A percentile compares a stretch with the other conserved stretches of the same genome.
Evolutionary conservation across 2,329 filamentous ascomycete species (phyloP).

Genomic region (Cercospora nicotianae): DNA sequence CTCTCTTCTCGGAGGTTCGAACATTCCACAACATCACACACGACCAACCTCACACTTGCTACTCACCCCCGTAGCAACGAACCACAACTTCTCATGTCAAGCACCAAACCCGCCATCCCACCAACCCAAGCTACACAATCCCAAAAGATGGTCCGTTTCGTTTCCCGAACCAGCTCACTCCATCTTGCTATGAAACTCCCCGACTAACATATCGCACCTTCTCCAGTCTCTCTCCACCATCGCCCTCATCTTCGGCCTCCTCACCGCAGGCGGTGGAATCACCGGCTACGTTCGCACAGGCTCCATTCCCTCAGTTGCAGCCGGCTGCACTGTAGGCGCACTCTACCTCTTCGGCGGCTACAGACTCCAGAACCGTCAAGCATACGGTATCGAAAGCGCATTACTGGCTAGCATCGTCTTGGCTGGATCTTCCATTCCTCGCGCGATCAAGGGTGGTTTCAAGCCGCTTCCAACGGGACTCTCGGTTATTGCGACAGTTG

Average conservation of each 20-base stretch:
- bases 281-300: constrained; percentile 82
- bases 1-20: background rate
- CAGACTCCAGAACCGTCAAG: constrained; percentile 70
- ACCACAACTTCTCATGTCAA: constrained; percentile 14
- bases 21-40: background rate
- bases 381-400: constrained; percentile 86
- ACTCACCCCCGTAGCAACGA: background rate
- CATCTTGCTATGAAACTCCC: background rate
- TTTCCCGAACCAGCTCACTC: background rate
- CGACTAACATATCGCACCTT: background rate
- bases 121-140: constrained; percentile 5
- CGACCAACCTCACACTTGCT: background rate
- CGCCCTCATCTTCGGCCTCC: constrained; percentile 73
- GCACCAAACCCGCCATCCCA: constrained; percentile 13
- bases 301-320: constrained; percentile 81
- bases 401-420: constrained; percentile 84
- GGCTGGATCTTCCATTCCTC: constrained; percentile 78
- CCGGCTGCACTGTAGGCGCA: constrained; percentile 78
- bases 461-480: constrained; percentile 84
- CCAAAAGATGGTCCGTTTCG: constrained; percentile 12
- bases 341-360: constrained; percentile 79
- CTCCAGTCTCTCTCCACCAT: constrained; percentile 45
- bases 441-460: constrained; percentile 70
- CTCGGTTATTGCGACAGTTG: constrained; percentile 75
- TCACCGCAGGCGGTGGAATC: constrained; percentile 84